Percentiles rank a stretch among this genome's conserved stretches.
Evolutionary conservation across 306 rosid species (phyloP).

Genomic region (Cucumis cinereus): DNA sequence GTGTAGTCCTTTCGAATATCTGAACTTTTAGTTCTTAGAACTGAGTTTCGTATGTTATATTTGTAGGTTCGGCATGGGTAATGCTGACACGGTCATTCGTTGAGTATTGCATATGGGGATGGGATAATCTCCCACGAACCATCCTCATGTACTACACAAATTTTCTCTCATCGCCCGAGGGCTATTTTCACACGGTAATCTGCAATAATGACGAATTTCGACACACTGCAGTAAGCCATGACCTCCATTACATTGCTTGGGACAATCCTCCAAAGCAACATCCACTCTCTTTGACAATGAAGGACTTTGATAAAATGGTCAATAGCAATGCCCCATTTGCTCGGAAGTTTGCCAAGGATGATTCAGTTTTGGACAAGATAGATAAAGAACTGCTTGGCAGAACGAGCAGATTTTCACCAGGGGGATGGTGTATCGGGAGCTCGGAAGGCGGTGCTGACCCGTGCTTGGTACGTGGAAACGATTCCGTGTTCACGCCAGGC

Average conservation of each 20-base stretch:
- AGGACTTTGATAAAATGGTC: constrained; percentile 76
- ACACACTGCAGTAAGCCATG: constrained; percentile 63
- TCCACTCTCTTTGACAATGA: constrained; percentile 53
- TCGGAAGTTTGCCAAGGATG: constrained; percentile 69
- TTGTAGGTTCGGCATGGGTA: constrained; percentile 93
- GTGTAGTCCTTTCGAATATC: background rate
- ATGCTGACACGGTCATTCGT: constrained; percentile 65
- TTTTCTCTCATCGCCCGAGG: constrained; percentile 86
- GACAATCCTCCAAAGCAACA: constrained; percentile 99
- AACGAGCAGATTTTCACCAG: constrained; percentile 49
- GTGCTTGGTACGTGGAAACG: constrained; percentile 57
- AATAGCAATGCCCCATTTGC: constrained; percentile 82
- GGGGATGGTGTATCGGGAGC: constrained; percentile 79
- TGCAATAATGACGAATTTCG: constrained; percentile 61
- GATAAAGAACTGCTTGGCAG: constrained; percentile 78
- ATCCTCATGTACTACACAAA: constrained; percentile 81
- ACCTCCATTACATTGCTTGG: constrained; percentile 99
- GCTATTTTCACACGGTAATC: constrained; percentile 80
- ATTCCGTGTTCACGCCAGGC: constrained; percentile 58
- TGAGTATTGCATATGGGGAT: constrained; percentile 93
- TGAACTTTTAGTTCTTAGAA: background rate
- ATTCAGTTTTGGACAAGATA: constrained; percentile 71
- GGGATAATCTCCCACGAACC: constrained; percentile 93
- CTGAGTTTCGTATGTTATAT: background rate
- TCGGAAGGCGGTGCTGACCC: constrained; percentile 59